Percentiles rank a stretch among this genome's conserved stretches.
These are phyloP conservation scores for Mrakiaceae sp. DNA, from an alignment of 1,284 basidiomycete species.

Conservation along the genomic window DNA sequence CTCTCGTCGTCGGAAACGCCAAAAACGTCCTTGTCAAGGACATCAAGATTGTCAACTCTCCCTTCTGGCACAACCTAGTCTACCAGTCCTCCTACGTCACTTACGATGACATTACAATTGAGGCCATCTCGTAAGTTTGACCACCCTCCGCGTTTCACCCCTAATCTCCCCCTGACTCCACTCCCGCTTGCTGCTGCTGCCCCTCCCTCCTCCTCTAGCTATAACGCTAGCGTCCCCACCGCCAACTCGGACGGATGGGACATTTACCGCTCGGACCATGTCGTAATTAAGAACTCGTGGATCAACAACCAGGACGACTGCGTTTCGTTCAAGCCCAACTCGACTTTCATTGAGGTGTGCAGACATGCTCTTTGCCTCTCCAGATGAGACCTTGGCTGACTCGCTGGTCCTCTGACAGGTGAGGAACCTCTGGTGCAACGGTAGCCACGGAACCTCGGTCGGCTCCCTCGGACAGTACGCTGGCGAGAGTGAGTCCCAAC, in stretches of 20 bases:
- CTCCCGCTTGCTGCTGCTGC: too few relatives aligned
- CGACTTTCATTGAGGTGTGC: slow-evolving; percentile 40
- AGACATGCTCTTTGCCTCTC: too few relatives aligned
- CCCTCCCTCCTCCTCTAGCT: neutral
- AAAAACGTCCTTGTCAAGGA: slow-evolving; percentile 44
- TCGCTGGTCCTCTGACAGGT: slow-evolving; percentile 21
- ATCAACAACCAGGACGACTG: slow-evolving; percentile 39
- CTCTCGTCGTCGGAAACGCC: slow-evolving; percentile 48
- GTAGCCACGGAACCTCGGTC: slow-evolving; percentile 53
- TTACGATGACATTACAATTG: slow-evolving; percentile 23
- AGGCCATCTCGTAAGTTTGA: slow-evolving; percentile 15
- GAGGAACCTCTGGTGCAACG: slow-evolving; percentile 49
- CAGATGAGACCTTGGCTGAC: too few relatives aligned
- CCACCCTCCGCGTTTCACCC: too few relatives aligned
- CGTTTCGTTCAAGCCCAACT: slow-evolving; percentile 56
- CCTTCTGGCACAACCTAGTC: slow-evolving; percentile 28
- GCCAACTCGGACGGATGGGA: slow-evolving; percentile 55
- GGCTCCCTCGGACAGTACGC: slow-evolving; percentile 49
- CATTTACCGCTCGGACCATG: slow-evolving; percentile 41
- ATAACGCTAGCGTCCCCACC: slow-evolving; percentile 22
- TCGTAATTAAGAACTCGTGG: slow-evolving; percentile 24
- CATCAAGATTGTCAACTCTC: slow-evolving; percentile 26
- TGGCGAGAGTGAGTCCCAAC: slow-evolving; percentile 28
- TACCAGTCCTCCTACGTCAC: slow-evolving; percentile 23
- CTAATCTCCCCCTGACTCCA: too few relatives aligned